Conservation (phyloP, 768 basidiomycete species). For the Pholiota conissans region DNA sequence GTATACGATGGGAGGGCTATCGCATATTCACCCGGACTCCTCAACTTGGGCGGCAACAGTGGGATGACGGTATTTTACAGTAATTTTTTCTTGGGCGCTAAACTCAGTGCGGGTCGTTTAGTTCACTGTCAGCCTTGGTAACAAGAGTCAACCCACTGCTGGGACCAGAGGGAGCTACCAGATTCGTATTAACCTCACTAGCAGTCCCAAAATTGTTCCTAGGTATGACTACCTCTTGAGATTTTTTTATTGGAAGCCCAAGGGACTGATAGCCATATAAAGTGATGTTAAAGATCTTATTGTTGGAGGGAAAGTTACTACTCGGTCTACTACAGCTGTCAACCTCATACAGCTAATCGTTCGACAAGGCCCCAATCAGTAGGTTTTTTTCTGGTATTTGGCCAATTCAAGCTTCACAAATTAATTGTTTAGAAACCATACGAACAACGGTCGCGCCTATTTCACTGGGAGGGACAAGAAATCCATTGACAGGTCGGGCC, state of each 20-base stretch:
- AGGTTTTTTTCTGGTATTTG: constrained; percentile 14
- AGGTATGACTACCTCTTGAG: constrained; percentile 35
- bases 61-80: neutral
- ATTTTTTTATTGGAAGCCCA: neutral
- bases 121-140: constrained; percentile 9
- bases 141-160: neutral
- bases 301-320: constrained; percentile 9
- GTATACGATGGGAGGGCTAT: constrained; percentile 49
- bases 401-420: neutral
- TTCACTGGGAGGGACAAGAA: constrained; percentile 25
- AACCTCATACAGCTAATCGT: constrained; percentile 51
- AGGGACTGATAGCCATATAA: neutral
- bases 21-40: constrained; percentile 35
- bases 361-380: constrained; percentile 48
- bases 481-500: constrained; percentile 16
- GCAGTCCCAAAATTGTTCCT: constrained; percentile 34
- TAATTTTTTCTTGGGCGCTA: neutral
- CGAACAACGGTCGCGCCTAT: constrained; percentile 47
- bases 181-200: constrained; percentile 37
- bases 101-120: neutral
- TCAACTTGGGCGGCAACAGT: constrained; percentile 16
- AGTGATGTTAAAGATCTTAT: constrained; percentile 31
- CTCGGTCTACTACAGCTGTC: constrained; percentile 33
- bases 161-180: constrained; percentile 27
- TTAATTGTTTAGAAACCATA: constrained; percentile 33